Conservation (phyloP, 2,329 filamentous ascomycete genomes). For the Pseudogymnoascus sp. region DNA sequence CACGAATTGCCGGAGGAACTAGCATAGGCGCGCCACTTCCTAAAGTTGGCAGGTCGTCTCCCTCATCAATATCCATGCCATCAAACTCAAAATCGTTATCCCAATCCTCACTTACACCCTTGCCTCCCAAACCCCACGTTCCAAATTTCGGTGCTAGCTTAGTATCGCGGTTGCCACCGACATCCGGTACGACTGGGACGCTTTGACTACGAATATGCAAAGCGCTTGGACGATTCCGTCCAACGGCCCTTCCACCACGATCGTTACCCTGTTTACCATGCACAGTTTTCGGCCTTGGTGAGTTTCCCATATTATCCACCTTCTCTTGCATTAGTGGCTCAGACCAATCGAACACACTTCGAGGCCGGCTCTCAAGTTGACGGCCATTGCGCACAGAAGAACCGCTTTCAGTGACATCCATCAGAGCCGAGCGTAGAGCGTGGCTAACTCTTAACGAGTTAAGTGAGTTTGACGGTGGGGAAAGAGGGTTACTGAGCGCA, state of each 20-base stretch:
- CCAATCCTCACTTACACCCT: conserved; percentile 79
- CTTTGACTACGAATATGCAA: conserved; percentile 71
- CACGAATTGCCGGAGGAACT: conserved; percentile 73
- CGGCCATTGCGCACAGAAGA: conserved; percentile 36
- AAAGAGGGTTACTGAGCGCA: conserved; percentile 48
- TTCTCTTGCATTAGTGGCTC: conserved; percentile 59
- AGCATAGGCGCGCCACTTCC: conserved; percentile 46
- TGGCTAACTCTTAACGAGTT: conserved; percentile 47
- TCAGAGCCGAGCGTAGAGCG: conserved; percentile 47
- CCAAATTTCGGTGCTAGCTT: conserved; percentile 64
- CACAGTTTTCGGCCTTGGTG: conserved; percentile 64
- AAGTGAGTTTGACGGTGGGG: conserved; percentile 47
- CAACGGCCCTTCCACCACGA: conserved; percentile 60
- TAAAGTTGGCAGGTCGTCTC: conserved; percentile 34
- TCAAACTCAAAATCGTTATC: conserved; percentile 80
- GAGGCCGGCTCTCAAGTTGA: conserved; percentile 45
- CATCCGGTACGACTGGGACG: conserved; percentile 65
- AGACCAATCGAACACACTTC: conserved; percentile 70
- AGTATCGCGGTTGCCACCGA: conserved; percentile 42
- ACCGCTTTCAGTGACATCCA: conserved; percentile 43
- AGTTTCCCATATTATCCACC: conserved; percentile 48
- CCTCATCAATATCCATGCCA: conserved; percentile 30
- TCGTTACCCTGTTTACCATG: conserved; percentile 70
- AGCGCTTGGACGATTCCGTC: conserved; percentile 60
- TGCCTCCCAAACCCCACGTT: conserved; percentile 74